Percentiles rank a stretch among this genome's conserved stretches.
phyloP scores from a whole-genome alignment of 805 yeast species.

The Debaryomyces maramus region DNA sequence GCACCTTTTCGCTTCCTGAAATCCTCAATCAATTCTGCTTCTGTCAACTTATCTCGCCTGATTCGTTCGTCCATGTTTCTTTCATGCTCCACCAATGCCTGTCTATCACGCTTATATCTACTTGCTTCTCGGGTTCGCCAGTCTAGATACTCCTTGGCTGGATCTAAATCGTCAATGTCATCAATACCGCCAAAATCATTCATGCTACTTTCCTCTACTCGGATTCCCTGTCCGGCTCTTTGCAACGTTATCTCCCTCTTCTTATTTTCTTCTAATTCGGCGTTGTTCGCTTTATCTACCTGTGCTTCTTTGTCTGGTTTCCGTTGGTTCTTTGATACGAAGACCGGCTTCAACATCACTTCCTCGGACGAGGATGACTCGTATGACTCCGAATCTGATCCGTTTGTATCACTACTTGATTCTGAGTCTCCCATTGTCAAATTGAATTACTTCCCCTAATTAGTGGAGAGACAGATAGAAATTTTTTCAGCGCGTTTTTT shows the following conservation, averaged over 20 bases:
- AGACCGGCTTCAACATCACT: slow-evolving; percentile 12
- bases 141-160: slow-evolving; percentile 28
- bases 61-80: slow-evolving; percentile 26
- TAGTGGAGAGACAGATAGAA: neutral
- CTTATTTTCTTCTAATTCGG: neutral
- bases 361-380: slow-evolving; percentile 9
- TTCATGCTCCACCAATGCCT: slow-evolving; percentile 20
- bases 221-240: slow-evolving; percentile 5
- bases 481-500: slow-evolving; percentile 3
- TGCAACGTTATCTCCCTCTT: slow-evolving; percentile 1
- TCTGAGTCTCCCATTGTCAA: slow-evolving; percentile 2
- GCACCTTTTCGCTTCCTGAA: slow-evolving; percentile 1
- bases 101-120: slow-evolving; percentile 25
- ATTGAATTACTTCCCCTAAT: neutral
- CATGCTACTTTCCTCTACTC: slow-evolving; percentile 1
- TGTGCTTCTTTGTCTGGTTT: neutral
- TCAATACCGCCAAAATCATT: slow-evolving; percentile 31
- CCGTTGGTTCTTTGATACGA: slow-evolving; percentile 12
- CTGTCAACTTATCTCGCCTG: slow-evolving; percentile 15
- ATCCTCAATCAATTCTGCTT: slow-evolving; percentile 6
- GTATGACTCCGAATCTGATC: slow-evolving; percentile 3
- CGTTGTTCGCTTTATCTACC: slow-evolving; percentile 4
- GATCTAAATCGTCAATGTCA: slow-evolving; percentile 36
- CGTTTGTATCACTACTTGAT: neutral
- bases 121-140: slow-evolving; percentile 31